Conservation (phyloP, 768 basidiomycete species). For the Trametes elegans region DNA sequence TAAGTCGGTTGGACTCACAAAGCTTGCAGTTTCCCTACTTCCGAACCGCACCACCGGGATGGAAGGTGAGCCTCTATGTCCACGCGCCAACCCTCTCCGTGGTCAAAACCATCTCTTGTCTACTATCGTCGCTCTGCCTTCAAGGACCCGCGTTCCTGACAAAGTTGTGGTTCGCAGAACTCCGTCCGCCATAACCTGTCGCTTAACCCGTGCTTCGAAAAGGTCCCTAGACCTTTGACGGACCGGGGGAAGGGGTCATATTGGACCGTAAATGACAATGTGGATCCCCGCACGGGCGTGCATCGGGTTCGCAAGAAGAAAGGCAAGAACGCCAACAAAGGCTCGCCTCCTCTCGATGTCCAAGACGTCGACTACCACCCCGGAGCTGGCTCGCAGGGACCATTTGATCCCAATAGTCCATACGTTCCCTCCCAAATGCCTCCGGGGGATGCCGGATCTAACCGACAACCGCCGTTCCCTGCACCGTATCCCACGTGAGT, state of each 20-base stretch:
- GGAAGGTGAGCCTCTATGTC: slow-evolving; percentile 65
- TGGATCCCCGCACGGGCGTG: slow-evolving; percentile 86
- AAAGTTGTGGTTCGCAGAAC: slow-evolving; percentile 64
- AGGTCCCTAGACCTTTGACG: slow-evolving; percentile 87
- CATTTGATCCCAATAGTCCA: slow-evolving; percentile 56
- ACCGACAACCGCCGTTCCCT: slow-evolving; percentile 55
- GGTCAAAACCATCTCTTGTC: too few relatives aligned
- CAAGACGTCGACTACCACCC: slow-evolving; percentile 63
- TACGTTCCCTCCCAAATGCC: slow-evolving; percentile 56
- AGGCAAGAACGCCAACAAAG: slow-evolving; percentile 50
- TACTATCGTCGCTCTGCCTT: too few relatives aligned
- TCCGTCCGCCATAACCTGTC: slow-evolving; percentile 90
- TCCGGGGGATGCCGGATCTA: slow-evolving; percentile 60
- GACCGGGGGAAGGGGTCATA: slow-evolving; percentile 90
- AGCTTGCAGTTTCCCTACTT: slow-evolving; percentile 79
- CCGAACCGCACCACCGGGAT: slow-evolving; percentile 82
- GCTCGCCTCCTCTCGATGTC: slow-evolving; percentile 47
- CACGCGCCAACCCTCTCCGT: not conserved
- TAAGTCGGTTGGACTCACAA: slow-evolving; percentile 18
- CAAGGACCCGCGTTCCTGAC: too few relatives aligned
- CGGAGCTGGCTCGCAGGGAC: slow-evolving; percentile 36
- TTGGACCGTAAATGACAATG: slow-evolving; percentile 90
- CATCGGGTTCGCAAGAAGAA: slow-evolving; percentile 90
- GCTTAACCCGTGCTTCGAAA: slow-evolving; percentile 88
- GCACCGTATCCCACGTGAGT: slow-evolving; percentile 56